Evolutionary conservation across 148 eudicot genomes (phyloP).

Genomic region (Vaccinium myrtillus): DNA sequence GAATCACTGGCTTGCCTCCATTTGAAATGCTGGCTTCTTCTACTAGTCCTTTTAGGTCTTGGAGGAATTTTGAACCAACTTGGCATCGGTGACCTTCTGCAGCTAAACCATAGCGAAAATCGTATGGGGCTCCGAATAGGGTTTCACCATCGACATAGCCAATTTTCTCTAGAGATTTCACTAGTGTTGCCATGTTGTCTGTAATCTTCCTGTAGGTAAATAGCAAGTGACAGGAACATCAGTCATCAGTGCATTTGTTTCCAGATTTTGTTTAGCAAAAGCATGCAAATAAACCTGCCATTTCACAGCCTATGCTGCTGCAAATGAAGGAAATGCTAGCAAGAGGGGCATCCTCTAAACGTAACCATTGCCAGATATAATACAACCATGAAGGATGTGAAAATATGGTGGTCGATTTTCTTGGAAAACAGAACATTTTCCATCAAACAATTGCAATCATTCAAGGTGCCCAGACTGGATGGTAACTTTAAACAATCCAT

Average conservation of each 20-base stretch:
- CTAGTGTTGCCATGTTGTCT: slow-evolving; percentile 73
- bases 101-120: slow-evolving; percentile 90
- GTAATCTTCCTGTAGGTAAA: slow-evolving; percentile 42
- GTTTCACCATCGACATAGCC: slow-evolving; percentile 62
- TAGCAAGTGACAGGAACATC: neutral
- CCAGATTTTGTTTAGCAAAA: neutral
- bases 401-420: neutral
- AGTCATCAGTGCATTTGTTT: neutral
- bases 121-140: slow-evolving; percentile 91
- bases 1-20: slow-evolving; percentile 57
- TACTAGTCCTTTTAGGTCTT: slow-evolving; percentile 57
- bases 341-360: neutral
- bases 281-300: neutral
- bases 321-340: neutral
- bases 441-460: neutral
- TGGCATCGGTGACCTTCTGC: slow-evolving; percentile 48
- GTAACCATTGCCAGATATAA: neutral
- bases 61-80: slow-evolving; percentile 61
- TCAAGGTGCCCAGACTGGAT: neutral
- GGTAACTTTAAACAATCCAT: too few relatives aligned
- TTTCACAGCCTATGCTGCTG: neutral
- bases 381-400: neutral
- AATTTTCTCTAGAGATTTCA: slow-evolving; percentile 49
- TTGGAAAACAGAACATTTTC: too few relatives aligned
- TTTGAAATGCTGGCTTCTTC: slow-evolving; percentile 59